Base-by-base conservation (phyloP, 768 basidiomycete genomes). In the Infundibulicybe gibba region DNA sequence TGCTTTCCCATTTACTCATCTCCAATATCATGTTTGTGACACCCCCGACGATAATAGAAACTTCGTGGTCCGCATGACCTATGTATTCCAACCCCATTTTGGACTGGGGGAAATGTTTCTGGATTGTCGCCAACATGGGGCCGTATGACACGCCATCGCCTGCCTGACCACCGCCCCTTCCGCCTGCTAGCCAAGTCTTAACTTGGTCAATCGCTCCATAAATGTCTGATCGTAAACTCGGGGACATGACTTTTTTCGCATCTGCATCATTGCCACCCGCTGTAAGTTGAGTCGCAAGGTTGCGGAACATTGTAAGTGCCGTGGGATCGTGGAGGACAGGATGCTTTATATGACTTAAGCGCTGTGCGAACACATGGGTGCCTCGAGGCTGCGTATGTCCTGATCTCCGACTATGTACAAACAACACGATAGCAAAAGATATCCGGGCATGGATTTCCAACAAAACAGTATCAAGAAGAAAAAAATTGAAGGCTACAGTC, bases 1-100 rank as follows among this genome's bases (percentile, higher is more conserved):
- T 76, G 6, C 72, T 71, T 46, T 79, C 75, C 76, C 76, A 77
- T 58, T 69, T 73, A 58, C 76, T 78, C 63, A 77, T 69, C 58
- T 77, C 76, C 50, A 79, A 56, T 16, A 75, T 63, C 75, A 77
- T 73, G 52, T 79, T 76, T 48, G 79, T 77, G 37, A 77, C 61
- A 10, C 77, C 79, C 15, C 76, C 75, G 8, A 80, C 70, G 48
- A 79, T 60, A 41, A 73, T 57, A 10, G 75, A 71, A 38, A 71
- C 68, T 54, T 80, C 77, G n/a, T 61, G 59, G 31, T 80, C 78
- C 14, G 62, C 59, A 34, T 72, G 66, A 10, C 75, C 76, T 10
- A 78, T 59, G 43, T 66, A 62, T 49, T 79, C 76, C 41, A 79
- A 57, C 41, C 72, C 74, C 33, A 77, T 62, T 39, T 67, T 70